Evolutionary conservation across 2,329 filamentous ascomycete genomes (phyloP).

Genomic region (Ceratocystis eucalypticola): DNA sequence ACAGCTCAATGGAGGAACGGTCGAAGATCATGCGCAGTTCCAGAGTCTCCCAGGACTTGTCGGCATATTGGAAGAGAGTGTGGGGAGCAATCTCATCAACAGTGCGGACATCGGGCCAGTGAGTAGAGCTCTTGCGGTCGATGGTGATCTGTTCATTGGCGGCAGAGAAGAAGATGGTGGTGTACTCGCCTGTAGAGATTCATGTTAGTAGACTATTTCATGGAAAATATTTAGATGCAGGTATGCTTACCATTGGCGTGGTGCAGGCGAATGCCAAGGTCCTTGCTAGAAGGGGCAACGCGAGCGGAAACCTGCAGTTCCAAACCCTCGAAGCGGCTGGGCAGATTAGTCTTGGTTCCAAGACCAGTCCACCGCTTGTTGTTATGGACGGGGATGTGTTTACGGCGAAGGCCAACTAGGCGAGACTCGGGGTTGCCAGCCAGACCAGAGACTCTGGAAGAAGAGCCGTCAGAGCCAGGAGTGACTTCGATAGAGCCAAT

Average conservation of each 20-base stretch:
- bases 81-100: slow-evolving; percentile 16
- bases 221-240: background rate
- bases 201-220: background rate
- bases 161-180: slow-evolving; percentile 20
- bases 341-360: slow-evolving; percentile 14
- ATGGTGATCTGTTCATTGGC: slow-evolving; percentile 19
- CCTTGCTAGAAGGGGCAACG: slow-evolving; percentile 8
- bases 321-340: slow-evolving; percentile 9
- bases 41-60: slow-evolving; percentile 21
- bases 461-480: background rate
- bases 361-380: slow-evolving; percentile 18
- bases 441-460: slow-evolving; percentile 12
- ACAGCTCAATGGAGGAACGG: slow-evolving; percentile 22
- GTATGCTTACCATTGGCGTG: slow-evolving; percentile 16
- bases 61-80: slow-evolving; percentile 15
- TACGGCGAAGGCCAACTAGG: slow-evolving; percentile 10
- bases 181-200: slow-evolving; percentile 16
- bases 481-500: slow-evolving; percentile 15
- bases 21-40: slow-evolving; percentile 21
- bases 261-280: slow-evolving; percentile 14
- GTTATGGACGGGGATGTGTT: slow-evolving; percentile 8
- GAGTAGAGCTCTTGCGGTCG: slow-evolving; percentile 20
- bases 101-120: slow-evolving; percentile 14
- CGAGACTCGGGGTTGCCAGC: slow-evolving; percentile 12
- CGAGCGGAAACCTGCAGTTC: slow-evolving; percentile 12